Conservation (phyloP, 2,329 filamentous ascomycete species). For the Colletotrichum sp. region DNA sequence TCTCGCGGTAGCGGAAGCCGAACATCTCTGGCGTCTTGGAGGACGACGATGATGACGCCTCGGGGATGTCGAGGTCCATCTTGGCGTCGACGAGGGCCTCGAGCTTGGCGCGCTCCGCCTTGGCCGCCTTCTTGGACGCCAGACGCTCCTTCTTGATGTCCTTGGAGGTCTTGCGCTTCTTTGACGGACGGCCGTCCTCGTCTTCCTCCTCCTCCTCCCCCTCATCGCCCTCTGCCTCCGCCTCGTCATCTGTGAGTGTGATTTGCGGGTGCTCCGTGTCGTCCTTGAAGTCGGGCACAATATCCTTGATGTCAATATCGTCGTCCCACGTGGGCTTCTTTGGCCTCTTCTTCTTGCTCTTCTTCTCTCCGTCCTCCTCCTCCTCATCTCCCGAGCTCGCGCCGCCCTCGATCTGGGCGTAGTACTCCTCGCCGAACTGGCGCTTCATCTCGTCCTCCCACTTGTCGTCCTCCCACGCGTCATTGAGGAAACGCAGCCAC, state of each 20-base stretch:
- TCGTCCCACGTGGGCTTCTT: slow-evolving; percentile 95
- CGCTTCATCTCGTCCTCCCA: slow-evolving; percentile 93
- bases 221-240: slow-evolving; percentile 34
- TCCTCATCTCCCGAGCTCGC: slow-evolving; percentile 66
- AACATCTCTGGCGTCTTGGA: slow-evolving; percentile 37
- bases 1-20: slow-evolving; percentile 90
- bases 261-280: slow-evolving; percentile 59
- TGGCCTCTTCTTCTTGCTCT: slow-evolving; percentile 67
- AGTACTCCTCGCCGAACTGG: slow-evolving; percentile 90
- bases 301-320: slow-evolving; percentile 95
- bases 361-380: slow-evolving; percentile 57
- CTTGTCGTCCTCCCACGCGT: slow-evolving; percentile 84
- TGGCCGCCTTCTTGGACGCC: slow-evolving; percentile 72
- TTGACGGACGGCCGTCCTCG: slow-evolving; percentile 49
- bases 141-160: slow-evolving; percentile 65
- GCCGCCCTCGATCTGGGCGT: slow-evolving; percentile 73
- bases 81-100: slow-evolving; percentile 85
- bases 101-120: slow-evolving; percentile 81
- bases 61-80: slow-evolving; percentile 74
- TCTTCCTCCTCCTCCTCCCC: slow-evolving; percentile 41
- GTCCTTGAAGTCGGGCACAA: slow-evolving; percentile 85
- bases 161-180: slow-evolving; percentile 65
- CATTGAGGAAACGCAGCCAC: slow-evolving; percentile 84
- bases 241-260: slow-evolving; percentile 60
- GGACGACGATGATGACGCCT: slow-evolving; percentile 41